These are phyloP conservation scores for Daldinia vernicosa DNA, from an alignment of 495 filamentous ascomycete species.

Conservation along the genomic window DNA sequence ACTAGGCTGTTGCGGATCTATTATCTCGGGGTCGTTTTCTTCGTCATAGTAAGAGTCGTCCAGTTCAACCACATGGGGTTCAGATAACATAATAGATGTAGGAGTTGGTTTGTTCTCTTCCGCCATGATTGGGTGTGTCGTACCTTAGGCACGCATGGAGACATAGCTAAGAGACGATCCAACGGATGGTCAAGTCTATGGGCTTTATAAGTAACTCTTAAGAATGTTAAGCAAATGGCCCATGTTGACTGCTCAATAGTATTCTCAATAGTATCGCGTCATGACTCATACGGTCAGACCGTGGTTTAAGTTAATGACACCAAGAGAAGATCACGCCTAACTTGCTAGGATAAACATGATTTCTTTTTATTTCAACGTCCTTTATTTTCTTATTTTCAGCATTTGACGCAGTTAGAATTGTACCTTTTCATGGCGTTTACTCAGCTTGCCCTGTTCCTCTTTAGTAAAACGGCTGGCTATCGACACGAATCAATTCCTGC, in stretches of 20 bases:
- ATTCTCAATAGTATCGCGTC: not conserved
- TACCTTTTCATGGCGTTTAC: slow-evolving; percentile 4
- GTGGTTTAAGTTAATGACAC: not conserved
- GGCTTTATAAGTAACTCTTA: no score
- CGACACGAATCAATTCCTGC: slow-evolving; percentile 51
- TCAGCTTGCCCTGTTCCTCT: slow-evolving; percentile 43
- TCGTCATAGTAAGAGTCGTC: not conserved
- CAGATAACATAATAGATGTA: not conserved
- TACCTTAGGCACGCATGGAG: not conserved
- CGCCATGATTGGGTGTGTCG: not conserved
- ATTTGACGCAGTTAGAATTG: not conserved
- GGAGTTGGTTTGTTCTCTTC: not conserved
- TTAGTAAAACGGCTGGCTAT: slow-evolving; percentile 49
- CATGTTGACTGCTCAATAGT: not conserved
- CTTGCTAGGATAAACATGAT: no score
- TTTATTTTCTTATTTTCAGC: no score
- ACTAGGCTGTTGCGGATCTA: not conserved
- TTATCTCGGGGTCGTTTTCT: not conserved
- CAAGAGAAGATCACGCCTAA: not conserved
- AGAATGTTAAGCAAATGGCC: not conserved
- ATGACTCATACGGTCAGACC: not conserved
- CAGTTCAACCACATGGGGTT: not conserved
- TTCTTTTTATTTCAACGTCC: no score
- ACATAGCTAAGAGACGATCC: not conserved
- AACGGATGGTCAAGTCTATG: not conserved